Conservation (phyloP, 2,329 filamentous ascomycete genomes). For the Thelonectria discophora region DNA sequence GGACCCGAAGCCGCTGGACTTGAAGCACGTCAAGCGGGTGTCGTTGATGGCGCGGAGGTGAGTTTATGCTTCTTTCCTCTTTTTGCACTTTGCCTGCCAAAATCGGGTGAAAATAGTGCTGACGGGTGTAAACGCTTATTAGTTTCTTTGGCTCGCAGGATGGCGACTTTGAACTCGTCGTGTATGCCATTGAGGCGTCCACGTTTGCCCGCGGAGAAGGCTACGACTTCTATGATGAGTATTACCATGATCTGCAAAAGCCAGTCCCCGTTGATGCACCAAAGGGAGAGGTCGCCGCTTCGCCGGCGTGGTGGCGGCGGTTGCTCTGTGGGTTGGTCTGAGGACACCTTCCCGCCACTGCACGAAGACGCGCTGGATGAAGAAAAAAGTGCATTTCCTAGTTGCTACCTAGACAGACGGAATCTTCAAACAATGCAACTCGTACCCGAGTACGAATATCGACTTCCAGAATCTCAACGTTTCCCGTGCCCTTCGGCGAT, state of each 20-base stretch:
- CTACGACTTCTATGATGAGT: constrained; percentile 34
- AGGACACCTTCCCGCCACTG: neutral
- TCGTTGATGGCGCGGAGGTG: constrained; percentile 86
- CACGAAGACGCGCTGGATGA: neutral
- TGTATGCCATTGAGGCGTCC: constrained; percentile 44
- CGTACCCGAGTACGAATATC: neutral
- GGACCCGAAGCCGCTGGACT: constrained; percentile 67
- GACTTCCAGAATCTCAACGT: neutral
- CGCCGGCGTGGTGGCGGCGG: constrained; percentile 36
- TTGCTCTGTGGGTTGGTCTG: constrained; percentile 43
- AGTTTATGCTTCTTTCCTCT: constrained; percentile 27
- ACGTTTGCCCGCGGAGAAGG: constrained; percentile 20
- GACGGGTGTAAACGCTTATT: constrained; percentile 35
- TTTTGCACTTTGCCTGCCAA: neutral
- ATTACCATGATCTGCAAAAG: constrained; percentile 36
- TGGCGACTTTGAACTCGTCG: constrained; percentile 64
- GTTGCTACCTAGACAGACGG: neutral
- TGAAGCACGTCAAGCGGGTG: constrained; percentile 69
- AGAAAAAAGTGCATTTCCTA: neutral
- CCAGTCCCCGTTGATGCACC: constrained; percentile 5
- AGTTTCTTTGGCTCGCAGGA: constrained; percentile 81
- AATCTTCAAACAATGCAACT: neutral
- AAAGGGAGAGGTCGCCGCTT: constrained; percentile 2
- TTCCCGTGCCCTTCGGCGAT: neutral
- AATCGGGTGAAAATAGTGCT: neutral